phyloP scores from a whole-genome alignment of 2,329 filamentous ascomycete species.

The Drechslerella stenobrocha region DNA sequence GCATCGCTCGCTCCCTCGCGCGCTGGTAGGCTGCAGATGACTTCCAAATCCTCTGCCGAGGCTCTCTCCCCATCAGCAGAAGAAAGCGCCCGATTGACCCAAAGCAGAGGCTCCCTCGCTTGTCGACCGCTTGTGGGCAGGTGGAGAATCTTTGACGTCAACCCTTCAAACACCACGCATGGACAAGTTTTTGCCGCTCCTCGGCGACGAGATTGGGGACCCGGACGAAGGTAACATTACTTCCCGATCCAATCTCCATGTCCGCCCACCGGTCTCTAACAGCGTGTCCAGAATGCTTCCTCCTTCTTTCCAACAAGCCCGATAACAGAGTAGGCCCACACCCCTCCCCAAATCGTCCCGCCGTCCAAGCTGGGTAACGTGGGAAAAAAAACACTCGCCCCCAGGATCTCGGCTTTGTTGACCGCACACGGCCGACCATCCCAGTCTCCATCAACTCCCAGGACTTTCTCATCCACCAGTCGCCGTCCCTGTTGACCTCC shows the following conservation, averaged over 20 bases:
- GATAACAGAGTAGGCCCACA: conserved; percentile 38
- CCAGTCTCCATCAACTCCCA: conserved; percentile 69
- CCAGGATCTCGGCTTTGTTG: conserved; percentile 79
- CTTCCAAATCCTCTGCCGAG: neutral
- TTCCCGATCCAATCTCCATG: neutral
- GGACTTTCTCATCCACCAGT: conserved; percentile 79
- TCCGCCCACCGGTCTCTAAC: conserved; percentile 3
- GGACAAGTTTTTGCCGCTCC: conserved; percentile 42
- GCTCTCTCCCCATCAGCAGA: neutral
- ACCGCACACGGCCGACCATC: conserved; percentile 68
- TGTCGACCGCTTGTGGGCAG: conserved; percentile 47
- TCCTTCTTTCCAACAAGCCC: conserved; percentile 68
- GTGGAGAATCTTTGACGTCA: conserved; percentile 18
- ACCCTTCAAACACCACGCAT: neutral
- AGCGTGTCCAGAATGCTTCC: conserved; percentile 72
- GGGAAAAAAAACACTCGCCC: too few species aligned
- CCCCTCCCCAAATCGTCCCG: neutral
- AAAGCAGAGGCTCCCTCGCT: conserved; percentile 21
- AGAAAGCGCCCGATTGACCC: conserved; percentile 24
- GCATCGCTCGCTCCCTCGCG: neutral
- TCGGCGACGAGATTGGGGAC: conserved; percentile 62
- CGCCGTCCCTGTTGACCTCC: conserved; percentile 77
- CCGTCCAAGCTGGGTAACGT: too few species aligned
- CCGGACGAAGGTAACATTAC: conserved; percentile 63
- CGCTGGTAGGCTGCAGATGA: neutral